Base-by-base conservation (phyloP, 1,284 basidiomycete species). In the Austropuccinia psidii region DNA sequence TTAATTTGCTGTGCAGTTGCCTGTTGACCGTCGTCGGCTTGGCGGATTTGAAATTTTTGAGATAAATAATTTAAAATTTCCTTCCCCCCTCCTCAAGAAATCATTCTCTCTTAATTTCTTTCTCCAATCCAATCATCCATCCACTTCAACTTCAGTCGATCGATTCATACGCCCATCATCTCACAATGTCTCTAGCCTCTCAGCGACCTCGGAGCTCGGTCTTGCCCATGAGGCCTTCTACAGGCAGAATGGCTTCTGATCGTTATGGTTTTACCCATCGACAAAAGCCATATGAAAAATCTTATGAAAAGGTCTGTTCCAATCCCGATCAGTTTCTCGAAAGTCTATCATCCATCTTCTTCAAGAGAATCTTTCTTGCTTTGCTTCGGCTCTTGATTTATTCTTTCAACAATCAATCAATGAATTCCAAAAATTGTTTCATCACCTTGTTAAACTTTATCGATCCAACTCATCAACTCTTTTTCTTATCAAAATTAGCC, bases 121-220 rank as follows among this genome's bases (percentile, higher is more conserved):
- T n/a, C n/a, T n/a, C n/a, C n/a, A n/a, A n/a, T n/a, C n/a, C n/a
- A n/a, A n/a, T n/a, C n/a, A n/a, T n/a, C n/a, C n/a, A n/a, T n/a
- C n/a, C n/a, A n/a, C n/a, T n/a, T n/a, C n/a, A n/a, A n/a, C n/a
- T n/a, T n/a, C n/a, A n/a, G n/a, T n/a, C n/a, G n/a, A n/a, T n/a
- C n/a, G n/a, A n/a, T n/a, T n/a, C n/a, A n/a, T n/a, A n/a, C n/a
- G n/a, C n/a, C n/a, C n/a, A n/a, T n/a, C n/a, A n/a, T n/a, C n/a
- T n/a, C n/a, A 60, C 37, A 2, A 64, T 64, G 60, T 64, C 60
- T 31, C 43, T 64, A 8, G 27, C 49, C n/a, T 43, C 60, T 19
- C 41, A 64, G 9, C 60, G 60, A 31, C 60, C 60, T 31, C 35
- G 57, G 1, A n/a, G 45, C 2, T 64, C 60, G 1, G 27, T 64